These are phyloP conservation scores for Ustilago curta DNA, from an alignment of 1,284 basidiomycete genomes.

Conservation along the genomic window DNA sequence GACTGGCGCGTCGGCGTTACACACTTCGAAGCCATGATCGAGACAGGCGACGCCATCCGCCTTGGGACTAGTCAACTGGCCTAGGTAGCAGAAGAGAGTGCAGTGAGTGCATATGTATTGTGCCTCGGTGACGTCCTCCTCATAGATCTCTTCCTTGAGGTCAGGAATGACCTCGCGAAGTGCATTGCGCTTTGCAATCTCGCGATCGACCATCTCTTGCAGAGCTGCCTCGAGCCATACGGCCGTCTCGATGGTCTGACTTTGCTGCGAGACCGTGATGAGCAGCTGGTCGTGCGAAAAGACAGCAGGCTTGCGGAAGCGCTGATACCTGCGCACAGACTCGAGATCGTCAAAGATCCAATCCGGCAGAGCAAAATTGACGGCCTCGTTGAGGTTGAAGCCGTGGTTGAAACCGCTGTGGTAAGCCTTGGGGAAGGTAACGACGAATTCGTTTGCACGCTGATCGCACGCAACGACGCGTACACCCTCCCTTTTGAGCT, in stretches of 20 bases:
- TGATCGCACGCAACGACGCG: constrained; percentile 94
- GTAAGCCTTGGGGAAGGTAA: constrained; percentile 98
- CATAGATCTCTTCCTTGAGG: constrained; percentile 79
- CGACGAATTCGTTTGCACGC: constrained; percentile 91
- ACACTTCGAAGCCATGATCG: constrained; percentile 83
- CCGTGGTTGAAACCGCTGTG: constrained; percentile 99
- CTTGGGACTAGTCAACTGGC: constrained; percentile 78
- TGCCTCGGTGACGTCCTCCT: constrained; percentile 86
- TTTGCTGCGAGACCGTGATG: constrained; percentile 93
- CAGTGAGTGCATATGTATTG: constrained; percentile 95
- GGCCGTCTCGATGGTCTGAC: constrained; percentile 90
- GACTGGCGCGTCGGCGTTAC: constrained; percentile 76
- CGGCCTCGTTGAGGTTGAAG: constrained; percentile 98
- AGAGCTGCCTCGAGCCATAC: constrained; percentile 82
- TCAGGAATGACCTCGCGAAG: constrained; percentile 72
- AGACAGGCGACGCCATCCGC: constrained; percentile 81
- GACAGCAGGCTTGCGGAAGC: constrained; percentile 90
- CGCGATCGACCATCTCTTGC: constrained; percentile 88
- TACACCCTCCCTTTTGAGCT: constrained; percentile 88
- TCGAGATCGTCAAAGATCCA: constrained; percentile 90
- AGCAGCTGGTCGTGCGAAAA: constrained; percentile 98
- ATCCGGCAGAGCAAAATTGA: constrained; percentile 97
- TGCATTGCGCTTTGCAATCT: constrained; percentile 77
- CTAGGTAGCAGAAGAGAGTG: constrained; percentile 95
- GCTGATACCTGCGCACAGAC: constrained; percentile 85